phyloP scores from a whole-genome alignment of 352 stramenopile species.

The Pythium chondricola region DNA sequence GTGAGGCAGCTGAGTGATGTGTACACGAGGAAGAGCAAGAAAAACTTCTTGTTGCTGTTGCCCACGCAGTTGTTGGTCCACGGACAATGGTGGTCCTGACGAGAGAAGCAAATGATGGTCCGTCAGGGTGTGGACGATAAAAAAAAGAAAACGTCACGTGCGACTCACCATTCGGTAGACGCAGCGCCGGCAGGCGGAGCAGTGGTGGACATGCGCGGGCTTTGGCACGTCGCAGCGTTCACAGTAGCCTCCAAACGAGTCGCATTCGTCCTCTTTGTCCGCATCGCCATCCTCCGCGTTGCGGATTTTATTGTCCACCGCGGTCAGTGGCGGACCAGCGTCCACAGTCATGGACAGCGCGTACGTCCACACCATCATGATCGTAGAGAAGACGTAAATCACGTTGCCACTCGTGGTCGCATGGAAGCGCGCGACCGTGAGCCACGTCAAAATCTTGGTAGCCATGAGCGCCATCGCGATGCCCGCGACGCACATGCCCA shows the following conservation, averaged over 20 bases:
- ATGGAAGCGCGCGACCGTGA: conserved; percentile 27
- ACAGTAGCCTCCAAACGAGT: conserved; percentile 45
- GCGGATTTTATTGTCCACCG: conserved; percentile 10
- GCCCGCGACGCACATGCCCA: conserved; percentile 34
- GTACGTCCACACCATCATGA: conserved; percentile 82
- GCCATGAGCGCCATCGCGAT: conserved; percentile 60
- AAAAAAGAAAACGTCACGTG: neutral
- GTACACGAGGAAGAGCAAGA: conserved; percentile 76
- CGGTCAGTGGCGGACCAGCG: conserved; percentile 8
- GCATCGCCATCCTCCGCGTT: conserved; percentile 11
- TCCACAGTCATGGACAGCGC: conserved; percentile 30
- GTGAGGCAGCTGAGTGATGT: conserved; percentile 55
- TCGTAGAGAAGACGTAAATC: conserved; percentile 30
- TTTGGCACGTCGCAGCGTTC: conserved; percentile 71
- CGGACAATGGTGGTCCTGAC: conserved; percentile 73
- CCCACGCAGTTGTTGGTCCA: conserved; percentile 86
- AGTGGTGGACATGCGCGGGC: conserved; percentile 59
- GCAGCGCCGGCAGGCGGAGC: conserved; percentile 64
- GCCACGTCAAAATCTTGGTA: conserved; percentile 53
- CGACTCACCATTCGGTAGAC: conserved; percentile 63
- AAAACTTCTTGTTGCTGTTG: conserved; percentile 81
- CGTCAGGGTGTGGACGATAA: neutral
- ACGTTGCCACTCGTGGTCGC: conserved; percentile 20
- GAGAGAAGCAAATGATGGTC: neutral
- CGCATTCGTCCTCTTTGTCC: conserved; percentile 11